Percentiles rank a stretch among this genome's conserved stretches.
Conservation (phyloP, 2,329 filamentous ascomycete genomes). For the Stemphylium beticola region DNA sequence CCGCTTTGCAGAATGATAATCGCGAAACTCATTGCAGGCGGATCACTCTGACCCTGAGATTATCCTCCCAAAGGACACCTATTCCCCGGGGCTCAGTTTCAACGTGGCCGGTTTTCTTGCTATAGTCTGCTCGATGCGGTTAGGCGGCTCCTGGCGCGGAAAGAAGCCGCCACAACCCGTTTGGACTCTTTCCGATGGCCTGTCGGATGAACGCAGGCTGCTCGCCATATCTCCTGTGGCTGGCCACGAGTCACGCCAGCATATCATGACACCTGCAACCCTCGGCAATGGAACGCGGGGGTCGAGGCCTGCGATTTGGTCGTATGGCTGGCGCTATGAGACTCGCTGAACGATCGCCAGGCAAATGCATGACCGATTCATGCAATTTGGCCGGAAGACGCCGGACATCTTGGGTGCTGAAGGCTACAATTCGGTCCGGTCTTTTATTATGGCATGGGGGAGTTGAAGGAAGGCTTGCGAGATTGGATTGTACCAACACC, state of each 20-base stretch:
- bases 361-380: not conserved
- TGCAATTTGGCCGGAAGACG: conserved; percentile 5
- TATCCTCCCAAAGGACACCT: not conserved
- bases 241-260: conserved; percentile 26
- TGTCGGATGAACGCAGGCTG: conserved; percentile 38
- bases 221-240: conserved; percentile 2
- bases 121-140: conserved; percentile 16
- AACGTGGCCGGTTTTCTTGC: not conserved
- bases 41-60: not conserved
- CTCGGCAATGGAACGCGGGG: conserved; percentile 16
- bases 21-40: not conserved
- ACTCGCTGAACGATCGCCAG: not conserved
- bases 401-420: conserved; percentile 1
- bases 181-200: conserved; percentile 18
- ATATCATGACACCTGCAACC: conserved; percentile 11
- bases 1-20: not conserved
- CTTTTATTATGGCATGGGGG: not conserved
- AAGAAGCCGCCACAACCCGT: conserved; percentile 16
- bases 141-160: conserved; percentile 22
- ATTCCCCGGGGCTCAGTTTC: not conserved
- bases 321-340: not conserved
- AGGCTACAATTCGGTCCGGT: conserved; percentile 2
- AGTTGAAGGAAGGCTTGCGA: not conserved
- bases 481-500: not conserved
- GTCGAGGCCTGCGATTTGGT: not conserved